A percentile compares a stretch with the other conserved stretches of the same genome.
Conservation (phyloP, 148 eudicot genomes). For the Cornus kousa region DNA sequence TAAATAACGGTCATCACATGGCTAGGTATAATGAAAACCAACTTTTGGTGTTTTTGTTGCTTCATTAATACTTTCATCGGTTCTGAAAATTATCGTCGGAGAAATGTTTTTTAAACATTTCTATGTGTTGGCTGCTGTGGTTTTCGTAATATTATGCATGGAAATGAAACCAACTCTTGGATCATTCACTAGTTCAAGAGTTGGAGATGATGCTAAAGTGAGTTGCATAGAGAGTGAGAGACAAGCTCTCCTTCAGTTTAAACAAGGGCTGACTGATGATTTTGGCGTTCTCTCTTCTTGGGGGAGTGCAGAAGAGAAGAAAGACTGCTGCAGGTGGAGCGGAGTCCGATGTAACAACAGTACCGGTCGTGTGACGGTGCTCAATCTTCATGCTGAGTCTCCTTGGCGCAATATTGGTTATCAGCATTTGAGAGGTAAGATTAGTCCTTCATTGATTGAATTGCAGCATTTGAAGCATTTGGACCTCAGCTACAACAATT, state of each 20-base stretch:
- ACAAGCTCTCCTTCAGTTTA: background rate
- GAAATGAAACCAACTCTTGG: background rate
- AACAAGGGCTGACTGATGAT: constrained; percentile 13
- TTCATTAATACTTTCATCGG: no score
- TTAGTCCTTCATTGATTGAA: constrained; percentile 5
- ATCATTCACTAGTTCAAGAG: background rate
- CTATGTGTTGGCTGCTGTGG: background rate
- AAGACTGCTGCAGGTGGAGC: constrained; percentile 15
- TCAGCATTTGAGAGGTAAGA: background rate
- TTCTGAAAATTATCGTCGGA: background rate
- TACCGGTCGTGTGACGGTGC: background rate
- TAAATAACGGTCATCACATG: no score
- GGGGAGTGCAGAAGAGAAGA: background rate
- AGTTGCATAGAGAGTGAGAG: constrained; percentile 18
- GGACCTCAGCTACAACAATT: constrained; percentile 10
- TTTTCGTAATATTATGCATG: background rate
- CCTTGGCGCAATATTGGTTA: background rate
- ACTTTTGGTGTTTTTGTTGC: no score
- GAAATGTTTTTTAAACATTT: background rate
- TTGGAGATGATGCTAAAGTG: background rate
- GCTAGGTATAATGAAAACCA: no score
- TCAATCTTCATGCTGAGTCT: background rate
- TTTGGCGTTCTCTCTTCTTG: background rate
- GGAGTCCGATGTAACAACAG: constrained; percentile 7
- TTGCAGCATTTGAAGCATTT: constrained; percentile 10